A percentile compares a stretch with the other conserved stretches of the same genome.
Evolutionary conservation across 2,329 filamentous ascomycete genomes (phyloP).

Genomic region (Hymenoscyphus scutula): DNA sequence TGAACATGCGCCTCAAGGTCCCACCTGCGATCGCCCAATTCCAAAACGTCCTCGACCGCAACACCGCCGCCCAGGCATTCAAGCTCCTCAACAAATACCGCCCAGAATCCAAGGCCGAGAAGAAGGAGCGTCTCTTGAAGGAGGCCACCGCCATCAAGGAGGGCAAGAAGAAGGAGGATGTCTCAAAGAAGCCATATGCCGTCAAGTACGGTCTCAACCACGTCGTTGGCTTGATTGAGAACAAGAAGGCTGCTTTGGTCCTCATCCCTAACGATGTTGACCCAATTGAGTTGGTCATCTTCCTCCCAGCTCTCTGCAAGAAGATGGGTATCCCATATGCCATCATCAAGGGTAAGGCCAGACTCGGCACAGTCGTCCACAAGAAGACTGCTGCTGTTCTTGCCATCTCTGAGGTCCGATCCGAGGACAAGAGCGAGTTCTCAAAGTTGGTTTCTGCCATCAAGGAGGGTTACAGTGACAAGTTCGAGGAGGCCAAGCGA

Average conservation of each 20-base stretch:
- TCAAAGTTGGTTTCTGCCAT: constrained; percentile 93
- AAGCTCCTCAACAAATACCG: constrained; percentile 99
- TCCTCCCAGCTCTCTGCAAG: constrained; percentile 97
- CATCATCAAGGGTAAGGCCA: constrained; percentile 99
- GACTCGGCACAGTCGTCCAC: constrained; percentile 98
- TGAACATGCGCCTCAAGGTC: constrained; percentile 98
- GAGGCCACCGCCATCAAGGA: constrained; percentile 97
- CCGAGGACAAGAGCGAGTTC: constrained; percentile 97
- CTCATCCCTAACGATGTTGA: constrained; percentile 99
- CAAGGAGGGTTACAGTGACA: constrained; percentile 97
- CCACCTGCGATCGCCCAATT: constrained; percentile 97
- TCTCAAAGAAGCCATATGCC: constrained; percentile 98
- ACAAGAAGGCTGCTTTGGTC: constrained; percentile 99
- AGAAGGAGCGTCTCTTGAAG: constrained; percentile 99
- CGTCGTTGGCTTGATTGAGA: constrained; percentile 94
- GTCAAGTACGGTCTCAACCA: constrained; percentile 99
- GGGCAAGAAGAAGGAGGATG: constrained; percentile 99
- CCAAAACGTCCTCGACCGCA: constrained; percentile 93
- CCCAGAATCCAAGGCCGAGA: constrained; percentile 97
- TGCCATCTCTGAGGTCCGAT: constrained; percentile 92
- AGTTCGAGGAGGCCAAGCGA: constrained; percentile 86
- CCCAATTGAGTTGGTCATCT: constrained; percentile 99
- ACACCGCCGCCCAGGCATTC: constrained; percentile 94
- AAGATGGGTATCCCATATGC: constrained; percentile 99
- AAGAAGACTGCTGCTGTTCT: constrained; percentile 99